phyloP scores from a whole-genome alignment of 2,329 filamentous ascomycete genomes.

The Ramularia endophylla region DNA sequence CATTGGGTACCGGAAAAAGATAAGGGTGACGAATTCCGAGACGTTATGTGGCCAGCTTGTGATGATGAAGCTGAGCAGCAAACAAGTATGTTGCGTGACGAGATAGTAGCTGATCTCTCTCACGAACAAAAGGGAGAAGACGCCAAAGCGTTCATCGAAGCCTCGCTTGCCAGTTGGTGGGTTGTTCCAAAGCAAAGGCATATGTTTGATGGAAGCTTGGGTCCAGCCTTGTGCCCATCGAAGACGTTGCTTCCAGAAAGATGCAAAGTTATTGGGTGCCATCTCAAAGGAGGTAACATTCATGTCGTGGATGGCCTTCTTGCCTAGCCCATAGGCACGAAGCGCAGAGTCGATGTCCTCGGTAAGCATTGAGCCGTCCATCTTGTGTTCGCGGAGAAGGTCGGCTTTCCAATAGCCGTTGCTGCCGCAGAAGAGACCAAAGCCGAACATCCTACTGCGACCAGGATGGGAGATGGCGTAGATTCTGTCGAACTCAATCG shows the following conservation, averaged over 20 bases:
- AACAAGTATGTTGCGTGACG: slow-evolving; percentile 44
- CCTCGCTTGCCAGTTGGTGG: slow-evolving; percentile 34
- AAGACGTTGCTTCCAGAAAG: slow-evolving; percentile 47
- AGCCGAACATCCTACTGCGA: slow-evolving; percentile 42
- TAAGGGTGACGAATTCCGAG: slow-evolving; percentile 33
- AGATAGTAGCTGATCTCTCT: slow-evolving; percentile 45
- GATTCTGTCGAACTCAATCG: slow-evolving; percentile 48
- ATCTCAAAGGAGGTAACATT: slow-evolving; percentile 46
- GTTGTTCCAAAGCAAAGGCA: slow-evolving; percentile 39
- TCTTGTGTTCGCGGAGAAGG: slow-evolving; percentile 41
- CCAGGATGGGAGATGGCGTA: slow-evolving; percentile 48
- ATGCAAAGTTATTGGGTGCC: slow-evolving; percentile 39
- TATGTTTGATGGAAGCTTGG: slow-evolving; percentile 42
- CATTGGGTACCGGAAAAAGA: slow-evolving; percentile 46
- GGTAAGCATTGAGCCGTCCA: slow-evolving; percentile 47
- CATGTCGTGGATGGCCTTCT: slow-evolving; percentile 43
- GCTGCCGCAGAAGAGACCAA: slow-evolving; percentile 45
- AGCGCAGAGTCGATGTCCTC: slow-evolving; percentile 48
- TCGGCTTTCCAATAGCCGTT: slow-evolving; percentile 46
- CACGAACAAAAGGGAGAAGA: slow-evolving; percentile 41
- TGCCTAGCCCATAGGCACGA: slow-evolving; percentile 40
- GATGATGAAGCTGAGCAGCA: slow-evolving; percentile 42
- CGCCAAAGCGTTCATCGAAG: slow-evolving; percentile 37
- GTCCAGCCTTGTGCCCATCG: slow-evolving; percentile 48
- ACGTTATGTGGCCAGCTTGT: slow-evolving; percentile 38